phyloP scores from a whole-genome alignment of 352 stramenopile species.

The Pythium dissotocum region DNA sequence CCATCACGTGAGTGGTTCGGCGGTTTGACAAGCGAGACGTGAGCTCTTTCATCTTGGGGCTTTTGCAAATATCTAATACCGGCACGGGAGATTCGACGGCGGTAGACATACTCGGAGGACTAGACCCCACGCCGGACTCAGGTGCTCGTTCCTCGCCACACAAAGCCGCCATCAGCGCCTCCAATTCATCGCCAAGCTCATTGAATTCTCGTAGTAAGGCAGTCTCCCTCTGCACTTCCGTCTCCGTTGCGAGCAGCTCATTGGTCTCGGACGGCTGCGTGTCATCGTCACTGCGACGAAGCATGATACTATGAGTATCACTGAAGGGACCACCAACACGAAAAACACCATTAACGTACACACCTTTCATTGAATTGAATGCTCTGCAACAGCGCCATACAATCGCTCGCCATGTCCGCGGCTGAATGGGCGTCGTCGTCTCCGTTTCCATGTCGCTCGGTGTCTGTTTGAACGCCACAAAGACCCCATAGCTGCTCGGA shows the following conservation, averaged over 20 bases:
- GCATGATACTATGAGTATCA: neutral
- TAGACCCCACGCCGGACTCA: neutral
- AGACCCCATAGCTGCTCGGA: conserved; percentile 9
- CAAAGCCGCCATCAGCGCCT: conserved; percentile 12
- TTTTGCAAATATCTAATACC: neutral
- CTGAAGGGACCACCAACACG: no score
- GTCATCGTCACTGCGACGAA: neutral
- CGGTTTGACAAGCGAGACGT: neutral
- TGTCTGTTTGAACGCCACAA: neutral
- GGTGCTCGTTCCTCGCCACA: neutral
- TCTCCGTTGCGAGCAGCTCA: neutral
- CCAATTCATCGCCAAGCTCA: conserved; percentile 11
- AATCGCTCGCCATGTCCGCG: conserved; percentile 20
- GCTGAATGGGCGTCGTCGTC: conserved; percentile 10
- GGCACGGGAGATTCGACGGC: neutral
- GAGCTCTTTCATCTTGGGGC: conserved; percentile 20
- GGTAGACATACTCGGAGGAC: neutral
- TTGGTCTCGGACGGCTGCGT: neutral
- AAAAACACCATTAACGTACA: no score
- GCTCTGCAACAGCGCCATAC: conserved; percentile 13
- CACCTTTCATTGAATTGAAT: neutral
- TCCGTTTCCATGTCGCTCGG: neutral
- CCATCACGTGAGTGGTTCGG: neutral
- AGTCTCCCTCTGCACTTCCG: neutral
- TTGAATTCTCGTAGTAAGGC: conserved; percentile 10